Conservation (phyloP, 495 filamentous ascomycete genomes). For the Neurospora tetrasperma region DNA sequence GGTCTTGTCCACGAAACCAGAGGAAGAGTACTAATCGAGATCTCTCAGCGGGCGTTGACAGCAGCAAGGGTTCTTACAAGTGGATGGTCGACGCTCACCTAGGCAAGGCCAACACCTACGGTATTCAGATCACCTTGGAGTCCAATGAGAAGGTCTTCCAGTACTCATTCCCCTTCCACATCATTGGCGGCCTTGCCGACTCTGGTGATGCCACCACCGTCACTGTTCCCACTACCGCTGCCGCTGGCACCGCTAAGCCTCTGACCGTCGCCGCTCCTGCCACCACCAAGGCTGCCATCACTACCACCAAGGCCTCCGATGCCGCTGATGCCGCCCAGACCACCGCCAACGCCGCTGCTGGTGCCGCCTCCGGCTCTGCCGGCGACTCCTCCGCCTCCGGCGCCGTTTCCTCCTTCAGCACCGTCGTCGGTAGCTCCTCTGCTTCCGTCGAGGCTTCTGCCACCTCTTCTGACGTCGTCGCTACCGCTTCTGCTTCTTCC, state of each 20-base stretch:
- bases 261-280: background rate
- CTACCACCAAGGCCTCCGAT: background rate
- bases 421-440: conserved; percentile 1
- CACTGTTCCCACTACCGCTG: background rate
- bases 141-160: conserved; percentile 31
- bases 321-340: background rate
- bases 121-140: conserved; percentile 31
- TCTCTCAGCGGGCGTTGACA: conserved; percentile 21
- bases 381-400: conserved; percentile 6
- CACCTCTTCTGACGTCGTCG: conserved; percentile 2
- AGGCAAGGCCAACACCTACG: conserved; percentile 30
- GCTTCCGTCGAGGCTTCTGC: conserved; percentile 8
- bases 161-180: conserved; percentile 41
- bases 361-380: conserved; percentile 2
- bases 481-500: conserved; percentile 5
- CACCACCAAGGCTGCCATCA: background rate
- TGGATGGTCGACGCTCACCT: conserved; percentile 32
- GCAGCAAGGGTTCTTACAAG: conserved; percentile 18
- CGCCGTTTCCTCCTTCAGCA: conserved; percentile 1
- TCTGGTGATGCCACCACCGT: conserved; percentile 4
- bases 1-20: background rate
- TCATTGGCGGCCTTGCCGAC: conserved; percentile 19
- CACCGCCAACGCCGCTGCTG: background rate
- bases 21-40: background rate
- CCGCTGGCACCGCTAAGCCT: background rate